Evolutionary conservation across 2,329 filamentous ascomycete species (phyloP).

Genomic region (Aspergillus tamarii): DNA sequence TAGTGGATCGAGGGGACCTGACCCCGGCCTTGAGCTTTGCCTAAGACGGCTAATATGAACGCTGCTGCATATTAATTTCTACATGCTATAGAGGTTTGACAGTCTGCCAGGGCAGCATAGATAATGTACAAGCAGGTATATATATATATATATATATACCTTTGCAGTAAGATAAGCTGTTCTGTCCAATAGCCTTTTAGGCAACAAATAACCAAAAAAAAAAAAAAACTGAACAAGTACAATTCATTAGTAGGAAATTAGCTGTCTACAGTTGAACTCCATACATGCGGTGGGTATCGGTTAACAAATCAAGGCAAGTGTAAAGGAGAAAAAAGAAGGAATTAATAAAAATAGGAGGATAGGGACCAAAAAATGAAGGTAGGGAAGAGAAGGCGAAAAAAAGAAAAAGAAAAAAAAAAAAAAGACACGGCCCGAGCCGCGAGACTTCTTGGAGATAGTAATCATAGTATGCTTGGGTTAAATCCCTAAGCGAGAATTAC

Average conservation of each 20-base stretch:
- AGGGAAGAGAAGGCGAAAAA: neutral
- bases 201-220: neutral
- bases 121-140: neutral
- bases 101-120: neutral
- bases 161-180: neutral
- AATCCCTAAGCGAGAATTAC: slow-evolving; percentile 71
- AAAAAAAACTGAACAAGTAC: neutral
- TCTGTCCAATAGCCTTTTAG: neutral
- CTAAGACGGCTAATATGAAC: neutral
- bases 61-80: neutral
- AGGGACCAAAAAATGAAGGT: slow-evolving; percentile 1
- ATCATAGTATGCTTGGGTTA: slow-evolving; percentile 24
- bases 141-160: neutral
- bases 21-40: neutral
- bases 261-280: neutral
- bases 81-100: neutral
- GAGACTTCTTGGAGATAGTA: slow-evolving; percentile 31
- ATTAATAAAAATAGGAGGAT: neutral
- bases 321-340: slow-evolving; percentile 3
- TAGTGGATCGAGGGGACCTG: neutral
- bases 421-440: slow-evolving; percentile 21
- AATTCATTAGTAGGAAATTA: neutral
- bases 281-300: slow-evolving; percentile 7
- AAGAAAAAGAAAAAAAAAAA: slow-evolving; percentile 6
- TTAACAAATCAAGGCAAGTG: neutral